phyloP scores from a whole-genome alignment of 1,284 basidiomycete species.

The Xanthoconium separans region DNA sequence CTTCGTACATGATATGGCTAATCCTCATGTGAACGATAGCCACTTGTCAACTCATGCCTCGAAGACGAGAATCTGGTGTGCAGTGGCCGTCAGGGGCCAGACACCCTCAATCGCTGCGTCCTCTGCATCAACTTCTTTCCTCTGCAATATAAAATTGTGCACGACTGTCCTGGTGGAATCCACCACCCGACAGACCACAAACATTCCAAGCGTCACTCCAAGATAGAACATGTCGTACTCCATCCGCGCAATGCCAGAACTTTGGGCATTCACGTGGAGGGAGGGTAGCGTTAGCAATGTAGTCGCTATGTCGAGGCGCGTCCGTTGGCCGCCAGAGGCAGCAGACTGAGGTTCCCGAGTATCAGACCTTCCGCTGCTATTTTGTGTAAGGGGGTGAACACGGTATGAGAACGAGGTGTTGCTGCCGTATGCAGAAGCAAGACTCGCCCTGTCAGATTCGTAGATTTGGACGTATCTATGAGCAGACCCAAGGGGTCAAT shows the following conservation, averaged over 20 bases:
- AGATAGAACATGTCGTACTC: slow-evolving; percentile 34
- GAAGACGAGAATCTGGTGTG: slow-evolving; percentile 34
- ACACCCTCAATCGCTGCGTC: slow-evolving; percentile 27
- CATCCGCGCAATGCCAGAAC: slow-evolving; percentile 10
- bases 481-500: slow-evolving; percentile 7
- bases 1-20: background rate
- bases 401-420: slow-evolving; percentile 33
- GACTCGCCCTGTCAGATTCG: slow-evolving; percentile 31
- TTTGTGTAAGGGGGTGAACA: slow-evolving; percentile 12
- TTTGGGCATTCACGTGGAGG: slow-evolving; percentile 16
- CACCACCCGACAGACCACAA: slow-evolving; percentile 25
- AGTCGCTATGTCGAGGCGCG: slow-evolving; percentile 27
- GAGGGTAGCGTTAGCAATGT: slow-evolving; percentile 25
- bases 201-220: slow-evolving; percentile 27
- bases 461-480: slow-evolving; percentile 32
- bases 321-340: slow-evolving; percentile 19
- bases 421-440: slow-evolving; percentile 32
- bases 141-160: slow-evolving; percentile 32
- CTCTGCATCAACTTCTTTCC: slow-evolving; percentile 30
- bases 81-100: slow-evolving; percentile 30
- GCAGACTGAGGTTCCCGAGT: background rate
- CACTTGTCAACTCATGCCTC: slow-evolving; percentile 5
- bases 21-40: too few species aligned
- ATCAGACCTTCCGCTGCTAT: slow-evolving; percentile 3
- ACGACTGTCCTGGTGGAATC: slow-evolving; percentile 18